Evolutionary conservation across 1,284 basidiomycete species (phyloP).

Genomic region (Ceratorhiza oryzae-sativae): DNA sequence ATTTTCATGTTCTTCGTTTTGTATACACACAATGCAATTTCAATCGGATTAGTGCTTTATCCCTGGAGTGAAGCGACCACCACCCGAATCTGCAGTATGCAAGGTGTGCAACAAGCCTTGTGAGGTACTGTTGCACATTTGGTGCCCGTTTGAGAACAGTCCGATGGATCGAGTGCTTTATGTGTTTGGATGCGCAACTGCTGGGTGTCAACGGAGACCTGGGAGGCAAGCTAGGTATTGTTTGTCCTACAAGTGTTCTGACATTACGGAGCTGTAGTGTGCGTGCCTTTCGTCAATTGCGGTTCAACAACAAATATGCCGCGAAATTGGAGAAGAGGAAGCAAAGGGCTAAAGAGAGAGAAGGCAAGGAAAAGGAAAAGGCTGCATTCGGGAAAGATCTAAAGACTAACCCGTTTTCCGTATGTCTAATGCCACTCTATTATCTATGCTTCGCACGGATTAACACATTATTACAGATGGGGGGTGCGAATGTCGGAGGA

Average conservation of each 20-base stretch:
- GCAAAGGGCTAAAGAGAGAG: slow-evolving; percentile 51
- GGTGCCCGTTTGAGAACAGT: slow-evolving; percentile 84
- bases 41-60: slow-evolving; percentile 27
- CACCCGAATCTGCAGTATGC: slow-evolving; percentile 60
- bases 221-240: slow-evolving; percentile 65
- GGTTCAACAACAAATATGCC: slow-evolving; percentile 74
- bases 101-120: slow-evolving; percentile 71
- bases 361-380: slow-evolving; percentile 51
- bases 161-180: slow-evolving; percentile 81
- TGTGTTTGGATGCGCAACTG: slow-evolving; percentile 76
- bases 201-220: slow-evolving; percentile 70
- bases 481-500: not conserved
- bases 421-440: slow-evolving; percentile 20
- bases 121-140: slow-evolving; percentile 81
- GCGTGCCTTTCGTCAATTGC: slow-evolving; percentile 76
- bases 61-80: slow-evolving; percentile 45
- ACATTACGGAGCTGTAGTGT: slow-evolving; percentile 56
- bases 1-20: slow-evolving; percentile 4
- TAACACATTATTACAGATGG: not conserved
- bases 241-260: not conserved
- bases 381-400: slow-evolving; percentile 24
- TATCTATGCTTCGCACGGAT: slow-evolving; percentile 7
- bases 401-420: slow-evolving; percentile 34
- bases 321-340: slow-evolving; percentile 64
- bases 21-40: not conserved